Evolutionary conservation across 805 yeast species (phyloP).

Genomic region (Ogataea corticis): DNA sequence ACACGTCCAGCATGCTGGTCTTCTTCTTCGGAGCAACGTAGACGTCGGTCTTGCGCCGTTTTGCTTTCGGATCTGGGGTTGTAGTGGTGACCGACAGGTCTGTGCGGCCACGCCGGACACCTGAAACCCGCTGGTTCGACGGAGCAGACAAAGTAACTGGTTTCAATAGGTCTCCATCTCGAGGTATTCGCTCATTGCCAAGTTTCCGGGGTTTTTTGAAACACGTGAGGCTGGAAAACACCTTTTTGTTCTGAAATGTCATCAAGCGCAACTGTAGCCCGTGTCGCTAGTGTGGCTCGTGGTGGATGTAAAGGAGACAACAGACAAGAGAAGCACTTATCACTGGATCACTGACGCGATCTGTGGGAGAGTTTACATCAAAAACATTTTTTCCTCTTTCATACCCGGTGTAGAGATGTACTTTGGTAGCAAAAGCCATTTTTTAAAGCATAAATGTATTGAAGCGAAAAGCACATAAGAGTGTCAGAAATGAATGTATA

Average conservation of each 20-base stretch:
- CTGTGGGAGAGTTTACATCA: no score
- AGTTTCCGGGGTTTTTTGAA: conserved; percentile 16
- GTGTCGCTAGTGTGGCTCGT: no score
- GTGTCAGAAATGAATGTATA: no score
- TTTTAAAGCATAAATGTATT: neutral
- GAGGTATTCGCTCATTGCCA: conserved; percentile 11
- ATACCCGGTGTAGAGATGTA: neutral
- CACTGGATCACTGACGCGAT: neutral
- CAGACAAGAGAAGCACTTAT: no score
- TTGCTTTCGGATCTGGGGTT: neutral
- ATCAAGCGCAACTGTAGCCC: neutral
- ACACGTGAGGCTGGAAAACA: conserved; percentile 13
- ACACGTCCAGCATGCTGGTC: neutral
- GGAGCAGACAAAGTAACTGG: no score
- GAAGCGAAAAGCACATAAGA: neutral
- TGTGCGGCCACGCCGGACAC: neutral
- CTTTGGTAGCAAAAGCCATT: no score
- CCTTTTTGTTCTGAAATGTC: conserved; percentile 7
- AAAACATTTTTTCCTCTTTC: neutral
- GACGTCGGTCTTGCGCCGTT: conserved; percentile 6
- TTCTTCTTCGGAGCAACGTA: conserved; percentile 9
- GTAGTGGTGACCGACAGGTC: neutral
- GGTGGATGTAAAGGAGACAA: no score
- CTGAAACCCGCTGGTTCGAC: neutral
- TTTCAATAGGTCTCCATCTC: conserved; percentile 13